Percentiles rank a stretch among this genome's conserved stretches.
phyloP scores from a whole-genome alignment of 805 yeast genomes.

The Myxozyma kluyveri region DNA sequence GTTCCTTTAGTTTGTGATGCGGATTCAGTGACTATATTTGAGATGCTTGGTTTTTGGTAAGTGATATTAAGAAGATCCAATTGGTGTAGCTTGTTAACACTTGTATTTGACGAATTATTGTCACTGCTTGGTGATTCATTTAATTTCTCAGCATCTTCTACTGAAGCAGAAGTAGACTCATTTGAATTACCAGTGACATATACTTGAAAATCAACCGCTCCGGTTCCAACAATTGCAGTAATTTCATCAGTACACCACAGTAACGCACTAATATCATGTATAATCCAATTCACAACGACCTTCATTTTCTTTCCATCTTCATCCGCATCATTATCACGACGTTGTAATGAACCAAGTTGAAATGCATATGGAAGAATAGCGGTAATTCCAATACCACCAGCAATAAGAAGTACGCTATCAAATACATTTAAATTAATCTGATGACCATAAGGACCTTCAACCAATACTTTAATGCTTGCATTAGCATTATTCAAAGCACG shows the following conservation, averaged over 20 bases:
- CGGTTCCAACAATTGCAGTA: not conserved
- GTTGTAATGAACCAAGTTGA: constrained; percentile 21
- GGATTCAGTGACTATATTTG: constrained; percentile 37
- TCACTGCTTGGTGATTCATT: too few relatives aligned
- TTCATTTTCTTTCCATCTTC: not conserved
- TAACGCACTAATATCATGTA: not conserved
- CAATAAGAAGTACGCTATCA: constrained; percentile 48
- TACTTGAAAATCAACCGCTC: constrained; percentile 3
- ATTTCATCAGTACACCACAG: constrained; percentile 7
- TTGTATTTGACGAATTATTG: too few relatives aligned
- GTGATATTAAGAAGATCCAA: too few relatives aligned
- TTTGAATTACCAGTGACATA: too few relatives aligned
- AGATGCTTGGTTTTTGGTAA: constrained; percentile 48
- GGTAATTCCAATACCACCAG: constrained; percentile 67
- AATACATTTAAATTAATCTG: constrained; percentile 48
- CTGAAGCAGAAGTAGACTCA: too few relatives aligned
- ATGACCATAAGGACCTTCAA: constrained; percentile 63
- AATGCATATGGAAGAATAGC: constrained; percentile 51
- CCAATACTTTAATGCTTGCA: constrained; percentile 33
- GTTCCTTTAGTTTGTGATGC: constrained; percentile 41
- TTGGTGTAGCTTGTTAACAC: too few relatives aligned
- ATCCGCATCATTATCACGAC: not conserved
- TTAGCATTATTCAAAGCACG: constrained; percentile 26
- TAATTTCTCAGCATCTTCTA: too few relatives aligned
- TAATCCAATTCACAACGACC: constrained; percentile 6